phyloP scores from a whole-genome alignment of 441 rosid genomes.

The Arabidopsis lyrata region DNA sequence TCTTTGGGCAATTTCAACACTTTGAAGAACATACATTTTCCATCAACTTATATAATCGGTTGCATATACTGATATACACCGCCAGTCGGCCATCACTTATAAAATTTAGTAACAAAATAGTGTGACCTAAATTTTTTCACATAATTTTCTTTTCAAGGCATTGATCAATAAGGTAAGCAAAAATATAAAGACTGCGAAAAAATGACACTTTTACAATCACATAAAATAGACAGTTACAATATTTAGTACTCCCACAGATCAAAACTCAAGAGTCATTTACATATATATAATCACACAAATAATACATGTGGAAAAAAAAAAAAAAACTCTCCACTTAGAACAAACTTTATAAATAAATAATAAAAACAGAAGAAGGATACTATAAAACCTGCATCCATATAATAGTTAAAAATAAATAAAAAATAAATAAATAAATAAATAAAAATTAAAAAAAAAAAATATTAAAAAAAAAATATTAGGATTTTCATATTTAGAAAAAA shows the following conservation, averaged over 20 bases:
- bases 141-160: background rate
- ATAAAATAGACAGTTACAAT: conserved; percentile 19
- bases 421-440: too few relatives aligned
- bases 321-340: conserved; percentile 14
- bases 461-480: conserved; percentile 9
- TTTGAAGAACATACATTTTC: too few relatives aligned
- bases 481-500: conserved; percentile 2
- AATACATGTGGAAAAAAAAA: conserved; percentile 9
- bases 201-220: background rate
- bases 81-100: too few relatives aligned
- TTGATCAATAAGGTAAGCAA: background rate
- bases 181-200: background rate
- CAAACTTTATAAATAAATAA: background rate
- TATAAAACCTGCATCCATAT: conserved; percentile 41
- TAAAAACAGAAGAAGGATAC: conserved; percentile 12
- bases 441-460: too few relatives aligned
- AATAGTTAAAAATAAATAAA: conserved; percentile 3
- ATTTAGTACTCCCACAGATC: conserved; percentile 7
- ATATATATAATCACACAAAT: conserved; percentile 24
- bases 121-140: too few relatives aligned
- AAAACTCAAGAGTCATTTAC: conserved; percentile 29
- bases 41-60: too few relatives aligned
- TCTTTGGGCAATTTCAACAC: too few relatives aligned
- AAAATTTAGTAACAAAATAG: too few relatives aligned
- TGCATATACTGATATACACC: too few relatives aligned